Evolutionary conservation across 1,284 basidiomycete species (phyloP), one percentile per base, ranked within the genome.

Genomic region (Pisolithus thermaeus): DNA sequence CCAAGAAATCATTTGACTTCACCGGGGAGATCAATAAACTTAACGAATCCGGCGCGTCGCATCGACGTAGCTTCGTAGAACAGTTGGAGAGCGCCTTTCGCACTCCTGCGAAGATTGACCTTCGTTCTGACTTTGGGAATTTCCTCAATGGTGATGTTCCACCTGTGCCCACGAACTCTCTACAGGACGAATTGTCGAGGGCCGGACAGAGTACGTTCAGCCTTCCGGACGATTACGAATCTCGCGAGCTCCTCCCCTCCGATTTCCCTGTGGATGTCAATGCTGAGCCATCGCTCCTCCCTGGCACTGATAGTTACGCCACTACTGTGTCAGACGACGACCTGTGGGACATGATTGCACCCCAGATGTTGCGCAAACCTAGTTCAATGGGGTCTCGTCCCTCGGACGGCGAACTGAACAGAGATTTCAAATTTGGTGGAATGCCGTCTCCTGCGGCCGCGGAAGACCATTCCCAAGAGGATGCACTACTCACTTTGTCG

Each of bases 1-100:
- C 87, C 1, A 86, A 84, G 67, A 82, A 79, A 59, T 88, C 85
- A 1, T 94, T 93, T 58, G 90, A 93, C 64, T 94, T 93, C 61
- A 92, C 90, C 0, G 84, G 81, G 22, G 91, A 92, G 66, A 72
- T 90, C 46, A 73, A 78, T 62, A 80, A 74, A 56, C 75, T 93
- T 41, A 84, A 84, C 52, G 81, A 84, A 59, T 82, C 79, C 6
- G 85, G 86, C 25, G 82, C 64, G 3, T 81, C 81, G 0, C 80
- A 87, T 59, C 70, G 88, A 4, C 73, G 70, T 6, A 91, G 88
- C 65, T 93, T 94, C 61, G 82, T 93, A 3, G 88, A 90, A 64
- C 85, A 90, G 63, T 69, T 90, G 9, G 88, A 90, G 68, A 81
- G 75, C 46, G 87, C 87, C 0, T 90, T 90, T 73, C 76, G 78